Percentiles rank a stretch among this genome's conserved stretches.
phyloP scores from a whole-genome alignment of 768 basidiomycete species.

The Kondoa malvinella region DNA sequence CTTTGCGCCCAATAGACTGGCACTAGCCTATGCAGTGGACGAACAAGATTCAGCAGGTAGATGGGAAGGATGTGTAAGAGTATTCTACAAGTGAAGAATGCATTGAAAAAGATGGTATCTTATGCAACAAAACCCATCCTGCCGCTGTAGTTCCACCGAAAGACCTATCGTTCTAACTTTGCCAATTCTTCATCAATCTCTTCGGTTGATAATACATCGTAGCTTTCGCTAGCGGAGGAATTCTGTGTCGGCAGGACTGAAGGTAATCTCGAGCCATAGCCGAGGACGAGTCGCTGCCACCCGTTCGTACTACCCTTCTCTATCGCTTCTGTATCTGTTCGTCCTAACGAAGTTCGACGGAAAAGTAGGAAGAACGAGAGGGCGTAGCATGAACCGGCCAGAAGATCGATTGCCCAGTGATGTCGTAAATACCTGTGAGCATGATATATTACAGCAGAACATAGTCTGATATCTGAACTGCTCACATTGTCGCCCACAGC shows the following conservation, averaged over 20 bases:
- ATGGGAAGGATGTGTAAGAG: neutral
- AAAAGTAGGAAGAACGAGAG: constrained; percentile 3
- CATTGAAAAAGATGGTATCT: no score
- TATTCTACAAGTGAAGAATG: neutral
- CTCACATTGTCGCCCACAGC: constrained; percentile 1
- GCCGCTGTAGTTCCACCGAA: no score
- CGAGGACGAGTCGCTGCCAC: neutral
- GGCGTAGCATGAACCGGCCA: constrained; percentile 4
- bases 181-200: neutral
- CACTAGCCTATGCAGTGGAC: neutral
- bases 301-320: neutral
- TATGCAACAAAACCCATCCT: no score
- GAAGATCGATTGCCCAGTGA: neutral
- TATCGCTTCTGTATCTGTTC: neutral
- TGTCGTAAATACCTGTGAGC: constrained; percentile 1
- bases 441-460: no score
- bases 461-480: neutral
- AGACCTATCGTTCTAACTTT: neutral
- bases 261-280: neutral
- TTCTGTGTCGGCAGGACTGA: neutral
- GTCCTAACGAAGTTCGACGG: neutral
- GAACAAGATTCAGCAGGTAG: neutral
- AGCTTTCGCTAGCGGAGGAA: neutral
- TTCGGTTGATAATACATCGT: neutral
- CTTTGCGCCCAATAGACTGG: neutral